phyloP scores from a whole-genome alignment of 2,329 filamentous ascomycete genomes.

The Fusarium oxysporum region DNA sequence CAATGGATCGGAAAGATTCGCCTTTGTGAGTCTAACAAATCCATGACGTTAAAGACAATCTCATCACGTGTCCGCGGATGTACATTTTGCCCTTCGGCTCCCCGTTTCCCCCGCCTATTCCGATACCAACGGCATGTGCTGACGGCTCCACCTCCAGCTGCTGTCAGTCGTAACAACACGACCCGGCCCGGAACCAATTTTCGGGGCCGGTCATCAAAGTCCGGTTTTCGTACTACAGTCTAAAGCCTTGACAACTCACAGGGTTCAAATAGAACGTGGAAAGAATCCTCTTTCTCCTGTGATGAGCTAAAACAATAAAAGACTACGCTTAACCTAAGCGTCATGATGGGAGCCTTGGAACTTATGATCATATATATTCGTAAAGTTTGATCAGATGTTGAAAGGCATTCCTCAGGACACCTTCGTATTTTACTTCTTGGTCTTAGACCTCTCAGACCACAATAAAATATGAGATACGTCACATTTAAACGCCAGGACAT shows the following conservation, averaged over 20 bases:
- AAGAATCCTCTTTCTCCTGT: not conserved
- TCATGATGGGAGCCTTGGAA: not conserved
- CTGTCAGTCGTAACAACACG: not conserved
- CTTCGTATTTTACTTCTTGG: not conserved
- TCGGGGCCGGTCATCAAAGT: constrained; percentile 34
- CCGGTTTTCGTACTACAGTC: constrained; percentile 15
- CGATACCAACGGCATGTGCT: constrained; percentile 34
- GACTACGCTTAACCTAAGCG: not conserved
- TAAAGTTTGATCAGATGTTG: too few species aligned
- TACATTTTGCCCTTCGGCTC: constrained; percentile 37
- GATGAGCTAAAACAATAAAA: not conserved
- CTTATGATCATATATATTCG: not conserved
- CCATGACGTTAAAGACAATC: constrained; percentile 36
- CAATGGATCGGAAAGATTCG: constrained; percentile 35
- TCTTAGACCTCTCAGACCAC: not conserved
- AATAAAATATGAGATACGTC: not conserved
- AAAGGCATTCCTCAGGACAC: not conserved
- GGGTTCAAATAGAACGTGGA: not conserved
- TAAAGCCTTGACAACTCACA: not conserved
- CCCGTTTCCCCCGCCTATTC: constrained; percentile 28
- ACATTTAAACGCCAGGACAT: not conserved
- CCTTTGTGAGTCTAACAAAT: constrained; percentile 15
- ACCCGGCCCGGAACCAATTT: constrained; percentile 30
- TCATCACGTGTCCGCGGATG: constrained; percentile 44
- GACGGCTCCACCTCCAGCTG: constrained; percentile 24